Percentiles rank a stretch among this genome's conserved stretches.
phyloP scores from a whole-genome alignment of 169 alveolate species.

The Cryptosporidium ubiquitum region DNA sequence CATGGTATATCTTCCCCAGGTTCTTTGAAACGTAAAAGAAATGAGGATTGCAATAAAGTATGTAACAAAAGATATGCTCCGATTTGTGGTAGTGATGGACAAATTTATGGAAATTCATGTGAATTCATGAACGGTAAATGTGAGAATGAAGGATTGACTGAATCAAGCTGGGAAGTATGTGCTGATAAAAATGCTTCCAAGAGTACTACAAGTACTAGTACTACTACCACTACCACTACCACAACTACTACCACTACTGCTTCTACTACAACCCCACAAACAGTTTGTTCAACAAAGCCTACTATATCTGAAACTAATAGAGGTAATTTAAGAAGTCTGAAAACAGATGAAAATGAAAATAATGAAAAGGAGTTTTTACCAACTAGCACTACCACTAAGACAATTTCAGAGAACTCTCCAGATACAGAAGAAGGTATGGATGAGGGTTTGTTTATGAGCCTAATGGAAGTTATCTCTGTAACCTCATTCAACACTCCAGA shows the following conservation, averaged over 20 bases:
- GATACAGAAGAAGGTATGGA: background rate
- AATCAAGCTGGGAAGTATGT: constrained; percentile 23
- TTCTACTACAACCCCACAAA: background rate
- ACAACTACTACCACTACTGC: background rate
- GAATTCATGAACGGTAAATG: constrained; percentile 40
- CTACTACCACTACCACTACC: constrained; percentile 19
- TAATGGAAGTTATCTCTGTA: background rate
- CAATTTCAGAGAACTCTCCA: background rate
- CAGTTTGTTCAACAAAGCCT: constrained; percentile 29
- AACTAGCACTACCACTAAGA: constrained; percentile 20
- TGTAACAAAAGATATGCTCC: constrained; percentile 26
- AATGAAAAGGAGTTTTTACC: background rate
- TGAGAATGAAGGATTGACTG: background rate
- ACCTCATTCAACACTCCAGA: constrained; percentile 17
- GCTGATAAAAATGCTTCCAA: background rate
- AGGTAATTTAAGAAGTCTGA: background rate
- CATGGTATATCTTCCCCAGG: background rate
- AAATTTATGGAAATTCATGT: constrained; percentile 6
- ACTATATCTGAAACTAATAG: background rate
- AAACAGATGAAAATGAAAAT: background rate
- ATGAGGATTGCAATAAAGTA: constrained; percentile 23
- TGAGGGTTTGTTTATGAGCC: background rate
- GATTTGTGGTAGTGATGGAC: constrained; percentile 46
- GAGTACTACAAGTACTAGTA: background rate
- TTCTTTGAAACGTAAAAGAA: constrained; percentile 12